Base-by-base conservation (phyloP, 2,329 filamentous ascomycete species). In the Trichoderma pleuroti region DNA sequence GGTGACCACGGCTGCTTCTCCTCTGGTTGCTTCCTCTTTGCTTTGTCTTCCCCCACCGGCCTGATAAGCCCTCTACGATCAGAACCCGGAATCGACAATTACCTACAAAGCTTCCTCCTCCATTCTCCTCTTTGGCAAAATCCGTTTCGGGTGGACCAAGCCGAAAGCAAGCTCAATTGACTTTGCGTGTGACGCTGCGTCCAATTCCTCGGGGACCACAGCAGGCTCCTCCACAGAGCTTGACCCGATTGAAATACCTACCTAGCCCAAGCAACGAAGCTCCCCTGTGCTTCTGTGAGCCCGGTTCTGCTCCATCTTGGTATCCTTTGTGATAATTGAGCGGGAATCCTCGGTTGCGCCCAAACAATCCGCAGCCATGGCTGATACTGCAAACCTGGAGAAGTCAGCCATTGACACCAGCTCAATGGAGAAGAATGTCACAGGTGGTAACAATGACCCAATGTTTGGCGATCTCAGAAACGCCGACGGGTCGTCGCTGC, bases 401-500 rank as follows among this genome's bases (percentile, higher is more conserved):
- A 60, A 46, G 46, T 68, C 61, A 36, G 59, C 52, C 28, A 46
- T 69, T 14, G 73, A 72, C 60, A 14, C 70, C 54, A 68, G 59
- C 28, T 68, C 62, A 56, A 61, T 74, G 66, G 74, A 75, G 65
- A 66, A 73, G 26, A 62, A 73, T 26, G 24, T 70, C 18, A 63
- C 62, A 34, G 39, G 66, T 24, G 54, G 46, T 10, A n/a, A 39
- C 18, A 57, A 70, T 9, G 68, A 39, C 9, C 34, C 56, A 2
- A 52, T 67, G 28, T n/a, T 62, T n/a, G 64, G 61, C 39, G 67
- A 72, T 56, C 60, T 72, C 34, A 70, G 65, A 30, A 71, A 72
- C 30, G 68, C 72, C 57, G 74, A 75, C 36, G 73, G 66, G 49
- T 72, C 73, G 18, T 78, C 76, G 28, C 36, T 76, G 34, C 70